Percentiles rank a stretch among this genome's conserved stretches.
Conservation (phyloP, 495 filamentous ascomycete genomes). For the Hyaloscypha finlandica region DNA sequence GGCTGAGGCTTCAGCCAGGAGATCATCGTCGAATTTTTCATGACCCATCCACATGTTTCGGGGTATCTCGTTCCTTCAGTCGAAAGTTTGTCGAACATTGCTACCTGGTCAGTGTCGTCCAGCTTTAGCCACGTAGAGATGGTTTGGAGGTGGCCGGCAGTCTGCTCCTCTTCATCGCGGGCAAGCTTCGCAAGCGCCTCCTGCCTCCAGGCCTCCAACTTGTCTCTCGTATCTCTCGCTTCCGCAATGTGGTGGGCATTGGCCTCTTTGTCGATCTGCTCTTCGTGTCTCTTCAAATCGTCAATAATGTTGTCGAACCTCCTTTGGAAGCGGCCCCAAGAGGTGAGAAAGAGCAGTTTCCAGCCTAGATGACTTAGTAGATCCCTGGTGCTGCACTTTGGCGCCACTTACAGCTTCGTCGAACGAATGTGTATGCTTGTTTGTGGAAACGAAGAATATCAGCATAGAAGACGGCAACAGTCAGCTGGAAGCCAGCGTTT, state of each 20-base stretch:
- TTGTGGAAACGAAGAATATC: conserved; percentile 47
- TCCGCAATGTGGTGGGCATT: conserved; percentile 34
- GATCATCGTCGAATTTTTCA: conserved; percentile 28
- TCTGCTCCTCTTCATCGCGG: conserved; percentile 27
- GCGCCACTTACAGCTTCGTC: conserved; percentile 37
- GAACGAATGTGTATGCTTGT: conserved; percentile 47
- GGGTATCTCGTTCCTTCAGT: conserved; percentile 27
- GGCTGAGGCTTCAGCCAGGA: conserved; percentile 30
- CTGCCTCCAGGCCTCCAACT: conserved; percentile 23
- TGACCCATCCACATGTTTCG: conserved; percentile 36
- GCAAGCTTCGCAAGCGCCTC: conserved; percentile 29
- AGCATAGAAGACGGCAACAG: conserved; percentile 38
- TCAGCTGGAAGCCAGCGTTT: conserved; percentile 35
- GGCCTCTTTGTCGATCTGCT: conserved; percentile 41
- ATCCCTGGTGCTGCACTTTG: background rate
- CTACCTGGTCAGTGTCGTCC: conserved; percentile 34
- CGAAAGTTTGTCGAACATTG: conserved; percentile 29
- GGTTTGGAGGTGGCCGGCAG: conserved; percentile 26
- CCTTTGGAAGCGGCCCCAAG: conserved; percentile 44
- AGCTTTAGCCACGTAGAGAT: conserved; percentile 36
- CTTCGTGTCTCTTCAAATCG: conserved; percentile 38
- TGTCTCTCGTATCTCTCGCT: conserved; percentile 23
- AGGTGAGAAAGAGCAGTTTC: conserved; percentile 44
- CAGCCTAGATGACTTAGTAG: conserved; percentile 37
- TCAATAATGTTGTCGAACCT: conserved; percentile 42